A percentile compares a stretch with the other conserved stretches of the same genome.
phyloP scores from a whole-genome alignment of 106 monocot species.

The Amphibolis antarctica region DNA sequence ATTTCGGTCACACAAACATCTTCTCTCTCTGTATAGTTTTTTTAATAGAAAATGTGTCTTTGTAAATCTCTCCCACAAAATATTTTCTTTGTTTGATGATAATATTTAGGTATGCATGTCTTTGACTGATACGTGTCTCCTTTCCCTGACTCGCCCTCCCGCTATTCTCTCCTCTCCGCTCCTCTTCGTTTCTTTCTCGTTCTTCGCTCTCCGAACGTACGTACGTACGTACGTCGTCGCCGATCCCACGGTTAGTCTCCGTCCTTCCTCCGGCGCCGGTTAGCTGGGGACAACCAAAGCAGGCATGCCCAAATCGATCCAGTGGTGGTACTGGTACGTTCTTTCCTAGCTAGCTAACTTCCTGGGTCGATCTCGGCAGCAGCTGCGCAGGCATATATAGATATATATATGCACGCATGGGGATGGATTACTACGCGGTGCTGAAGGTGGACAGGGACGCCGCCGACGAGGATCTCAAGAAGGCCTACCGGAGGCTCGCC shows the following conservation, averaged over 20 bases:
- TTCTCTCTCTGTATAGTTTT: too few relatives aligned
- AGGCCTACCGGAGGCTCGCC: constrained; percentile 58
- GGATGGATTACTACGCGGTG: constrained; percentile 71
- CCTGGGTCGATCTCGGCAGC: too few relatives aligned
- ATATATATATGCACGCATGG: constrained; percentile 19
- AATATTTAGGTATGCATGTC: too few relatives aligned
- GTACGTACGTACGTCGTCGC: too few relatives aligned
- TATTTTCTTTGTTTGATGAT: too few relatives aligned
- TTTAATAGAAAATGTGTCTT: too few relatives aligned
- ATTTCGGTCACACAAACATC: too few relatives aligned
- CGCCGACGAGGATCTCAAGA: constrained; percentile 67
- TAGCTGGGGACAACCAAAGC: too few relatives aligned
- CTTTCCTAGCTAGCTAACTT: too few relatives aligned
- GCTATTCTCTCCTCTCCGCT: neutral
- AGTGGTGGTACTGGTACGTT: neutral
- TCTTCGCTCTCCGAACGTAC: neutral
- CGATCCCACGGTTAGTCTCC: too few relatives aligned
- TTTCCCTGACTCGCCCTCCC: neutral
- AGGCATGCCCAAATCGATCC: neutral
- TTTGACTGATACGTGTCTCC: neutral
- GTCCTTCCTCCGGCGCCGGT: too few relatives aligned
- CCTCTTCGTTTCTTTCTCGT: neutral
- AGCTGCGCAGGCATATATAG: neutral
- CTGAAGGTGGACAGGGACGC: constrained; percentile 68
- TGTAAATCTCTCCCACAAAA: too few relatives aligned